Conservation (phyloP, 2,329 filamentous ascomycete genomes). For the Neocatenulostroma microsporum region DNA sequence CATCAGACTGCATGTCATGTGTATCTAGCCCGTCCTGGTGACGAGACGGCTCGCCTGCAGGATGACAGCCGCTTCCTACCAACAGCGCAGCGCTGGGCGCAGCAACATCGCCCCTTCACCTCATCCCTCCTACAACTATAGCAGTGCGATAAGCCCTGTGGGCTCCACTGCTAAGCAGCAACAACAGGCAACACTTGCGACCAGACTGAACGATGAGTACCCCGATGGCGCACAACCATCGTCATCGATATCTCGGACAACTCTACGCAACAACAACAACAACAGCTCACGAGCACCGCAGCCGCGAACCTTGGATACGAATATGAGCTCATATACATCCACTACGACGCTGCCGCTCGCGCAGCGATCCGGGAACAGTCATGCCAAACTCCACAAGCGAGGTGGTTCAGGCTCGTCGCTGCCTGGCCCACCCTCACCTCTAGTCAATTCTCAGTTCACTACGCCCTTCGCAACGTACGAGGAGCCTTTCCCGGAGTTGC, state of each 20-base stretch:
- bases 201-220: slow-evolving; percentile 5
- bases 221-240: slow-evolving; percentile 5
- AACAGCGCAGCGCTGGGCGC: no score
- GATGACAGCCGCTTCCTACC: no score
- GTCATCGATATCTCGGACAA: neutral
- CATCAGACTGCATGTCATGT: no score
- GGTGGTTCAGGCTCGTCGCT: slow-evolving; percentile 22
- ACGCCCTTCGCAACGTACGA: slow-evolving; percentile 27
- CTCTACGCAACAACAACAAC: no score
- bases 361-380: slow-evolving; percentile 6
- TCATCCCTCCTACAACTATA: no score
- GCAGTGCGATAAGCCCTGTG: neutral
- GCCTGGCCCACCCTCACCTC: slow-evolving; percentile 19
- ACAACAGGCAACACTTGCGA: neutral
- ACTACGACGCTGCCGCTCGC: slow-evolving; percentile 10
- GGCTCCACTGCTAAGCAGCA: neutral
- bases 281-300: no score
- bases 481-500: slow-evolving; percentile 14
- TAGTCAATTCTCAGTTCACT: slow-evolving; percentile 18
- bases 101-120: no score
- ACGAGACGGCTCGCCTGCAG: no score
- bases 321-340: slow-evolving; percentile 11
- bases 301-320: slow-evolving; percentile 8
- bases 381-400: slow-evolving; percentile 27
- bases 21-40: no score